Conservation (phyloP, 2,329 filamentous ascomycete species). For the Penicillium brevicompactum region DNA sequence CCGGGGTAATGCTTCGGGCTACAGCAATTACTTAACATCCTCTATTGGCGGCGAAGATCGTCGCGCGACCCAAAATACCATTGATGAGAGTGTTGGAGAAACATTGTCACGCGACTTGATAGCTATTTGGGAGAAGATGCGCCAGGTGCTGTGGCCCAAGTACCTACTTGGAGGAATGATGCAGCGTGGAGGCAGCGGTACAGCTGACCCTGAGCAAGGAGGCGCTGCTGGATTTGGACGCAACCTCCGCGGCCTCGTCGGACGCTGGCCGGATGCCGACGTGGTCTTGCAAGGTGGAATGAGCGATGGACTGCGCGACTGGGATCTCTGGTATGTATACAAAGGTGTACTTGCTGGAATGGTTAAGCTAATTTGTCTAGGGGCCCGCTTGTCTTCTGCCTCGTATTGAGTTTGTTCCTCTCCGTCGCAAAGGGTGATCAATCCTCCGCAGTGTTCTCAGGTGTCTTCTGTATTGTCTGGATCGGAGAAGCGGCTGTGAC, state of each 20-base stretch:
- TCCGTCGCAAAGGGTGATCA: conserved; percentile 81
- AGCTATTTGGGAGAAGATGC: conserved; percentile 97
- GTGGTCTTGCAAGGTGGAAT: conserved; percentile 69
- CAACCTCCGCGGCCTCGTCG: conserved; percentile 58
- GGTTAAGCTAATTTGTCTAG: conserved; percentile 36
- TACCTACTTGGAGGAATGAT: conserved; percentile 78
- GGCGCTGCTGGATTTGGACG: conserved; percentile 52
- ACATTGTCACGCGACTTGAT: conserved; percentile 90
- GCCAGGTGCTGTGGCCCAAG: conserved; percentile 92
- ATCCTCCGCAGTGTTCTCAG: conserved; percentile 87
- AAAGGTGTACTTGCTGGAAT: background rate
- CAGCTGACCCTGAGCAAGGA: conserved; percentile 59
- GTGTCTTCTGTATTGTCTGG: conserved; percentile 96
- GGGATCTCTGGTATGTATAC: conserved; percentile 78
- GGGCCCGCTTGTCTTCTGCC: conserved; percentile 93
- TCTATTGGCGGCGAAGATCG: conserved; percentile 92
- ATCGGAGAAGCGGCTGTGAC: conserved; percentile 95
- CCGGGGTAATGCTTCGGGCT: conserved; percentile 56
- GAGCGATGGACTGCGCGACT: conserved; percentile 89
- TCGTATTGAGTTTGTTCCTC: conserved; percentile 83
- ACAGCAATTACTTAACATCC: conserved; percentile 83
- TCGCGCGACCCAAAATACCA: conserved; percentile 83
- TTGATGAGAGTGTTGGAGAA: conserved; percentile 96
- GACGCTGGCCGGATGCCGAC: conserved; percentile 69
- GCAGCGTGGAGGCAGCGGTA: conserved; percentile 57